Conservation (phyloP, 2,329 filamentous ascomycete species). For the Sordariomycetes sp. region DNA sequence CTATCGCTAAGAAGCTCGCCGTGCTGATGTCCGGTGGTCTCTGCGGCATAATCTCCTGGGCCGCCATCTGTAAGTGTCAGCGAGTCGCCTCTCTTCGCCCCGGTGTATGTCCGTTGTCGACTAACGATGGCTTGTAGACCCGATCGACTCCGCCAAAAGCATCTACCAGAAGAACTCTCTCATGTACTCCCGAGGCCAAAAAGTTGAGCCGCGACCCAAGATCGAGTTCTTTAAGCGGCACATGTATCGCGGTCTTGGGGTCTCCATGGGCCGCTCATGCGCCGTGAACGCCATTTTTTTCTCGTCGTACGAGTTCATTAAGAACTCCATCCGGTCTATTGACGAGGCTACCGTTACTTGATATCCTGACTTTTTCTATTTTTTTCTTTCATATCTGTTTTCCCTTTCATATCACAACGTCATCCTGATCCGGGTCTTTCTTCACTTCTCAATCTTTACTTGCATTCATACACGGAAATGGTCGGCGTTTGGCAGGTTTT, state of each 20-base stretch:
- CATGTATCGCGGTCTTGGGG: conserved; percentile 73
- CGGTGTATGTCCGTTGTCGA: not conserved
- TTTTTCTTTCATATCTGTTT: not conserved
- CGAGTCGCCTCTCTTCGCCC: not conserved
- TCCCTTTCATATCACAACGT: not conserved
- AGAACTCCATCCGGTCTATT: conserved; percentile 48
- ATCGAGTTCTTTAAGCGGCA: conserved; percentile 65
- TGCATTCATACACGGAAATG: not conserved
- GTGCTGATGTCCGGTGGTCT: conserved; percentile 68
- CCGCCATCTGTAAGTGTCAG: conserved; percentile 48
- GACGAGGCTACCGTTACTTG: conserved; percentile 23
- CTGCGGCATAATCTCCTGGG: conserved; percentile 77
- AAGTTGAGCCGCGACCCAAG: conserved; percentile 51
- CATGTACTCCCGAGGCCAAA: conserved; percentile 51
- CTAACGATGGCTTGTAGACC: conserved; percentile 25
- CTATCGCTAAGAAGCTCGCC: conserved; percentile 66
- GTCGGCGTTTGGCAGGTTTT: not conserved
- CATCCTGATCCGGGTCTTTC: too few species aligned
- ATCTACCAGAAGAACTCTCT: conserved; percentile 76
- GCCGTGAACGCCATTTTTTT: conserved; percentile 85
- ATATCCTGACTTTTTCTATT: not conserved
- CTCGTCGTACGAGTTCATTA: conserved; percentile 73
- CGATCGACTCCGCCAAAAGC: conserved; percentile 72
- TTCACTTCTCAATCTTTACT: not conserved
- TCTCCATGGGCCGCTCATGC: conserved; percentile 72